These are phyloP conservation scores for Astrothelium subdiscretum DNA, from an alignment of 495 filamentous ascomycete genomes.

Conservation along the genomic window DNA sequence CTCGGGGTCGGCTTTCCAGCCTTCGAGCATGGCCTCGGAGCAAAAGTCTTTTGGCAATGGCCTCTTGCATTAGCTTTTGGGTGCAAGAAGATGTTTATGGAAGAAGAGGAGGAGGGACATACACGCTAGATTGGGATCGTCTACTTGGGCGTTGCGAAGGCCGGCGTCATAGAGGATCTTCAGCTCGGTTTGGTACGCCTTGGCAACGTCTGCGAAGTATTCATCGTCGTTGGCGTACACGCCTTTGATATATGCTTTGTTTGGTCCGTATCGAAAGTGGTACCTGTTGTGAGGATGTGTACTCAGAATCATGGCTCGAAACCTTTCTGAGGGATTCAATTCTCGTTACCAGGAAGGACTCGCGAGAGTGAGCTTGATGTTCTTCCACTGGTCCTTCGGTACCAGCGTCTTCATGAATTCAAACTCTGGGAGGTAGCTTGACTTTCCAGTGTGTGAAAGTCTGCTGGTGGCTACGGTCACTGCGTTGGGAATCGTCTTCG, in stretches of 20 bases:
- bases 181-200: slow-evolving; percentile 49
- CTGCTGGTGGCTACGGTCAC: slow-evolving; percentile 36
- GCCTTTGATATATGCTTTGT: slow-evolving; percentile 40
- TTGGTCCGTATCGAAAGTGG: slow-evolving; percentile 51
- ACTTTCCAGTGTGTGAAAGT: slow-evolving; percentile 25
- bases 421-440: slow-evolving; percentile 45
- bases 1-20: slow-evolving; percentile 45
- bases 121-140: slow-evolving; percentile 53
- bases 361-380: slow-evolving; percentile 54
- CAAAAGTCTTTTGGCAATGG: slow-evolving; percentile 37
- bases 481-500: slow-evolving; percentile 25
- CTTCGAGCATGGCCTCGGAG: slow-evolving; percentile 50
- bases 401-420: slow-evolving; percentile 42
- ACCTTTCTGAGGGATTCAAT: background rate
- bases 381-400: slow-evolving; percentile 36
- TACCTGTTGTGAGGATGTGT: slow-evolving; percentile 19
- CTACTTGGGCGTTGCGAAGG: slow-evolving; percentile 52
- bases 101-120: slow-evolving; percentile 6
- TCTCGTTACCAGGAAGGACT: slow-evolving; percentile 42
- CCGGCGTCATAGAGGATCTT: slow-evolving; percentile 50
- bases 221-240: slow-evolving; percentile 47
- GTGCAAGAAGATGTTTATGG: slow-evolving; percentile 10
- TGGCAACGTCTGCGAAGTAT: slow-evolving; percentile 51
- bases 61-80: background rate
- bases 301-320: background rate